phyloP scores from a whole-genome alignment of 2,329 filamentous ascomycete species.

The Penicillium crustosum region DNA sequence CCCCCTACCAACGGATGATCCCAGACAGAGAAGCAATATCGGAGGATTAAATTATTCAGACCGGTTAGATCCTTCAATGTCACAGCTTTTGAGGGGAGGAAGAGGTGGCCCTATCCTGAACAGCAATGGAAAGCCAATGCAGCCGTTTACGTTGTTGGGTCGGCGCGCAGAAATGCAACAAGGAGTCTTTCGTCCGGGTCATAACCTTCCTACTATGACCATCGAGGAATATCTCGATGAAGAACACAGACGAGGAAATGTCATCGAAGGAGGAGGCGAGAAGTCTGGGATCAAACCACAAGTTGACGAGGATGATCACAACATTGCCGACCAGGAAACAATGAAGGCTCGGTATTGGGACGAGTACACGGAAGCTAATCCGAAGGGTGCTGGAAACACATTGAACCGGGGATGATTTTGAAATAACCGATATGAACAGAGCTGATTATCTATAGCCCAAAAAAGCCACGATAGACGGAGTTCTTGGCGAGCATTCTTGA shows the following conservation, averaged over 20 bases:
- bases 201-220: slow-evolving; percentile 94
- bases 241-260: slow-evolving; percentile 77
- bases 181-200: slow-evolving; percentile 84
- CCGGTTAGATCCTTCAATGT: slow-evolving; percentile 67
- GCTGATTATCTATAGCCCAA: background rate
- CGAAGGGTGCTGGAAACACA: slow-evolving; percentile 59
- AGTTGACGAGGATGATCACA: slow-evolving; percentile 84
- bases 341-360: slow-evolving; percentile 96
- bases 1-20: slow-evolving; percentile 35
- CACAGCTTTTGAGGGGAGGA: slow-evolving; percentile 48
- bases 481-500: background rate
- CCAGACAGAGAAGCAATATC: slow-evolving; percentile 49
- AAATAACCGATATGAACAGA: background rate
- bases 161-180: slow-evolving; percentile 71
- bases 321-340: slow-evolving; percentile 84
- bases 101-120: slow-evolving; percentile 72
- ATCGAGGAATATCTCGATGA: slow-evolving; percentile 98
- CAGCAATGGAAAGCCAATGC: slow-evolving; percentile 76
- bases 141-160: slow-evolving; percentile 84
- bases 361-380: slow-evolving; percentile 87
- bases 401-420: slow-evolving; percentile 46
- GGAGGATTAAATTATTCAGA: slow-evolving; percentile 64
- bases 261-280: slow-evolving; percentile 80
- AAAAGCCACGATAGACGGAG: slow-evolving; percentile 1
- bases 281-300: slow-evolving; percentile 67